These are phyloP conservation scores for Ustilago xerochloae DNA, from an alignment of 1,284 basidiomycete genomes.

Conservation along the genomic window DNA sequence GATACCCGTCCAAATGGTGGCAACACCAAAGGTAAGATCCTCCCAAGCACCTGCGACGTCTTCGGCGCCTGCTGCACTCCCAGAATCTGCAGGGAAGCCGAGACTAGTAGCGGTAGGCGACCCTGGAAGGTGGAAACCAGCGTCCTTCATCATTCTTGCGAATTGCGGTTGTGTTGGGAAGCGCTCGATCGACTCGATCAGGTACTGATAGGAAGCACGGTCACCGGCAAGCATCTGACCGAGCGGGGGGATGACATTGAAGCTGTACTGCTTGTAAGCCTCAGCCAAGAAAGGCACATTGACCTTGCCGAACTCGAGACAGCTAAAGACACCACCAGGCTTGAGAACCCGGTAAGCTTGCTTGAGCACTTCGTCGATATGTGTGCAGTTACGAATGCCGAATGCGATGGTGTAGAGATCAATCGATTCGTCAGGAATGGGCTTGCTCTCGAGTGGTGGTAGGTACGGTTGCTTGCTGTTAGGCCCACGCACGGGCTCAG, in stretches of 20 bases:
- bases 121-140: conserved; percentile 69
- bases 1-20: conserved; percentile 66
- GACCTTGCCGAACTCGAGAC: conserved; percentile 96
- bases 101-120: conserved; percentile 55
- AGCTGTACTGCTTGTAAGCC: conserved; percentile 96
- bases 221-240: conserved; percentile 97
- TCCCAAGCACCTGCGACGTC: conserved; percentile 63
- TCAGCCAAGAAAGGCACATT: conserved; percentile 85
- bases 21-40: conserved; percentile 65
- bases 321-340: conserved; percentile 94
- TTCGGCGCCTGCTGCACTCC: conserved; percentile 29
- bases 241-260: conserved; percentile 91
- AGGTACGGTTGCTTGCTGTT: conserved; percentile 57
- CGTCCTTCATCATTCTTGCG: conserved; percentile 77
- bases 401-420: conserved; percentile 99
- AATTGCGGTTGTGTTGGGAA: conserved; percentile 93
- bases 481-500: conserved; percentile 30
- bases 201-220: conserved; percentile 88
- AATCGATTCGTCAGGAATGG: conserved; percentile 74
- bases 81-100: conserved; percentile 52
- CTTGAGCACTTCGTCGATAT: conserved; percentile 84
- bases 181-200: conserved; percentile 94
- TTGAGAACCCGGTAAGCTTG: conserved; percentile 95
- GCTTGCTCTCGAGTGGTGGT: conserved; percentile 60
- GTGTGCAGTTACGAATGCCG: conserved; percentile 97